These are phyloP conservation scores for Candida boidinii DNA, from an alignment of 805 yeast species.

Conservation along the genomic window DNA sequence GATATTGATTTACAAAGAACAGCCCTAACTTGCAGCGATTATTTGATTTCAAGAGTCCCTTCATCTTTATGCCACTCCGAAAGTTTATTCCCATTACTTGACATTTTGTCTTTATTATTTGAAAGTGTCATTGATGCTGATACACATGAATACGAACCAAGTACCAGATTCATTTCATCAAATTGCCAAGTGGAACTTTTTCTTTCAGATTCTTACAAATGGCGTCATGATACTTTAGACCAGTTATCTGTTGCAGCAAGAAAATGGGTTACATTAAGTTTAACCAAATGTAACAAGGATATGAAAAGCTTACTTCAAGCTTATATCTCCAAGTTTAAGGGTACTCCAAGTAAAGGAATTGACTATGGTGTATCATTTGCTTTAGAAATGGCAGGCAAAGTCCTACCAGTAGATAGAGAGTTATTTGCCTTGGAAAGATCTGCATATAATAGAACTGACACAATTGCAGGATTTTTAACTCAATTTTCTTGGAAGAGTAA, in stretches of 20 bases:
- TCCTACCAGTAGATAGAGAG: slow-evolving; percentile 62
- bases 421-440: slow-evolving; percentile 33
- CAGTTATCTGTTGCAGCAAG: slow-evolving; percentile 50
- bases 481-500: slow-evolving; percentile 66
- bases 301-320: slow-evolving; percentile 71
- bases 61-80: slow-evolving; percentile 68
- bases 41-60: slow-evolving; percentile 59
- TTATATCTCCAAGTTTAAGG: slow-evolving; percentile 44
- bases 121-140: slow-evolving; percentile 80
- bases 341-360: slow-evolving; percentile 23
- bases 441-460: slow-evolving; percentile 32
- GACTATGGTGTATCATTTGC: slow-evolving; percentile 89
- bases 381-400: slow-evolving; percentile 72
- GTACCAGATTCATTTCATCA: slow-evolving; percentile 45
- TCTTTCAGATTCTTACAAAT: slow-evolving; percentile 66
- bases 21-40: slow-evolving; percentile 70
- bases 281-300: slow-evolving; percentile 59
- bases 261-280: slow-evolving; percentile 55
- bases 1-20: slow-evolving; percentile 65
- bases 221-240: slow-evolving; percentile 65
- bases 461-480: slow-evolving; percentile 65
- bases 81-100: slow-evolving; percentile 72
- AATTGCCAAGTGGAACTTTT: slow-evolving; percentile 40
- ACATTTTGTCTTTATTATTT: slow-evolving; percentile 67
- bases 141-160: slow-evolving; percentile 76